Base-by-base conservation (phyloP, 768 basidiomycete genomes). In the Boletus speciosus region DNA sequence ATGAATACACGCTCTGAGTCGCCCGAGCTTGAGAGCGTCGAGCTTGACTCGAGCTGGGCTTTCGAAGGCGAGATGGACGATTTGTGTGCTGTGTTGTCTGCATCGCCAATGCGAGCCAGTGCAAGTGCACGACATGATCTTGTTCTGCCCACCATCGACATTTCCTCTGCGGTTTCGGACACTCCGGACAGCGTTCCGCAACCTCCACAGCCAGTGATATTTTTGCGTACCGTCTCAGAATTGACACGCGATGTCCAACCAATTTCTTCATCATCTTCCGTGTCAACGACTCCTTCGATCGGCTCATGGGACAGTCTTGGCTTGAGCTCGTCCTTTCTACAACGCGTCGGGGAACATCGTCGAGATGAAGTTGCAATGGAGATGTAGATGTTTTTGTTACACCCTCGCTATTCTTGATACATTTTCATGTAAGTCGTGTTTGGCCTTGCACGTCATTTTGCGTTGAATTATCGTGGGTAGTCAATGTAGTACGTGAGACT, bases 121-220 rank as follows among this genome's bases (percentile, higher is more conserved):
- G 63, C 61, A 23, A 85, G 89, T 62, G 81, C 85, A 11, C 74
- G 86, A 4, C 73, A 80, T 19, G 88, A 88, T 3, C 81, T 94
- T 54, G 70, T 93, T 11, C 72, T 92, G n/a, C 90, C 90, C 5
- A 87, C 82, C 1, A 77, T 91, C 49, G 88, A 90, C 66, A 79
- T 88, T 58, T 86, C 87, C 0, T 78, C 83, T 6, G 70, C 76
- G 8, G 80, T 78, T 27, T 39, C 59, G 14, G 51, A 48, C 8
- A 47, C 52, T 8, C 29, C 43, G 19, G 37, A 49, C 37, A 51
- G 51, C 31, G 29, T 44, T 54, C 40, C 55, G 0, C 29, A 35
- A 1, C 55, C 54, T 34, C 59, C 59, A 47, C 59, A 58, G 19
- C 66, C 61, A 8, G 34, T 50, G 51, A 42, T 62, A 8, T 34